phyloP scores from a whole-genome alignment of 2,329 filamentous ascomycete genomes.

The Monosporascus sp. region DNA sequence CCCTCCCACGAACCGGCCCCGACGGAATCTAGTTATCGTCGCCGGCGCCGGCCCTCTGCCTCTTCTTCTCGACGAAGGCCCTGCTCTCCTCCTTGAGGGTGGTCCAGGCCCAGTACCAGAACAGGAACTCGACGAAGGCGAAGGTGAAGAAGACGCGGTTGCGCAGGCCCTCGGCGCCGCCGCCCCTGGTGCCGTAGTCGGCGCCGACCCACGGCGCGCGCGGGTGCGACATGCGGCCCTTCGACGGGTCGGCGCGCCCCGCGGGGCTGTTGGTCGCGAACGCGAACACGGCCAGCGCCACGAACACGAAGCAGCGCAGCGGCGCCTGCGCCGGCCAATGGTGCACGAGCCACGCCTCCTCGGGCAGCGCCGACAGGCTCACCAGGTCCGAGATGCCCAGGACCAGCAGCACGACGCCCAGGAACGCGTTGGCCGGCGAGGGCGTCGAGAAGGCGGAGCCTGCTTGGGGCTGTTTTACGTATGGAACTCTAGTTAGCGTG shows the following conservation, averaged over 20 bases:
- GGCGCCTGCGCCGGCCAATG: slow-evolving; percentile 63
- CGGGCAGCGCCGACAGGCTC: slow-evolving; percentile 60
- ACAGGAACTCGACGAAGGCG: slow-evolving; percentile 74
- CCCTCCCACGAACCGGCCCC: neutral
- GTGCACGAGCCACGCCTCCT: slow-evolving; percentile 57
- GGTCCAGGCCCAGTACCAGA: slow-evolving; percentile 83
- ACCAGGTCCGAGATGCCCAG: slow-evolving; percentile 59
- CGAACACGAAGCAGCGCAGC: slow-evolving; percentile 49
- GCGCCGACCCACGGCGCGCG: slow-evolving; percentile 27
- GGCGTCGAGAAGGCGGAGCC: slow-evolving; percentile 59
- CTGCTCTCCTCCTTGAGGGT: slow-evolving; percentile 61
- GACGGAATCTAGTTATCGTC: neutral
- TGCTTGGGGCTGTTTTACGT: slow-evolving; percentile 49
- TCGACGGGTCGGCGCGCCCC: slow-evolving; percentile 37
- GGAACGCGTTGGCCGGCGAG: slow-evolving; percentile 66
- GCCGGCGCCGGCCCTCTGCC: slow-evolving; percentile 22
- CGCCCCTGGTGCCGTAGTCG: slow-evolving; percentile 34
- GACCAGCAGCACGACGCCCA: slow-evolving; percentile 61
- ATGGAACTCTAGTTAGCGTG: slow-evolving; percentile 4
- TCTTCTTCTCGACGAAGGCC: slow-evolving; percentile 35
- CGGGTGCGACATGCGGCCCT: slow-evolving; percentile 27
- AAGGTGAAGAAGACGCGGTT: slow-evolving; percentile 83
- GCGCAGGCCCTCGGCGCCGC: slow-evolving; percentile 61
- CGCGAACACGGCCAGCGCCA: slow-evolving; percentile 45
- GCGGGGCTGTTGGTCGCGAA: slow-evolving; percentile 35